Base-by-base conservation (phyloP, 1,139 yeast genomes). In the Kazachstania sp. region DNA sequence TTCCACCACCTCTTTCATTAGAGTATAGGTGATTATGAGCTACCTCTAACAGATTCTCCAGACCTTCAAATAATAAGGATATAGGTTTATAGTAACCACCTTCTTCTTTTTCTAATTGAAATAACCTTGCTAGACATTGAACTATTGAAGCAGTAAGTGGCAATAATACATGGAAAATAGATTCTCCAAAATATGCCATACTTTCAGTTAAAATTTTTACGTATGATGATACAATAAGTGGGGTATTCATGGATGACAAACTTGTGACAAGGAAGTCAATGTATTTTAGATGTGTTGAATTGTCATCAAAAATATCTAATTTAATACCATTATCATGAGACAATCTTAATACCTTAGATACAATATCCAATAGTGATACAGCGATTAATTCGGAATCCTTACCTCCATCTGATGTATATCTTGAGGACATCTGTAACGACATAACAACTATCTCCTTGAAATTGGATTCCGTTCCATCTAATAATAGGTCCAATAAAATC, bases 1-100 rank as follows among this genome's bases (percentile, higher is more conserved):
- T 50, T 32, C 53, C 54, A 5, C 60, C 58, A 15, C 58, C 61
- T 32, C 51, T 58, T 43, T 59, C 71, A 61, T 48, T 63, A 2
- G 56, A 55, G 51, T 65, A 57, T 47, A 77, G 64, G 57, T 72
- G 82, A 49, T 78, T 74, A 59, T 84, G 87, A n/a, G 86, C 75
- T 1, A 77, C 73, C 1, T 74, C 71, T 39, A 86, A 61, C 20
- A 85, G 61, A 49, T 79, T 81, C 54, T 84, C 88, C 36, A 86
- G 63, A 0, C 92, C 90, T 15, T 74, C 70, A 40, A 86, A 64
- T 32, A 84, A 63, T 34, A 74, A 71, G 31, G 74, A 74, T 15
- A 81, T 73, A 4, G 68, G 52, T 51, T 66, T 59, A 53, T 59
- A 45, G 39, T 55, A 51, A 2, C 58, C 58, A 19, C 65, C 64